phyloP scores from a whole-genome alignment of 257 asterid genomes.

The Primulina tabacum region DNA sequence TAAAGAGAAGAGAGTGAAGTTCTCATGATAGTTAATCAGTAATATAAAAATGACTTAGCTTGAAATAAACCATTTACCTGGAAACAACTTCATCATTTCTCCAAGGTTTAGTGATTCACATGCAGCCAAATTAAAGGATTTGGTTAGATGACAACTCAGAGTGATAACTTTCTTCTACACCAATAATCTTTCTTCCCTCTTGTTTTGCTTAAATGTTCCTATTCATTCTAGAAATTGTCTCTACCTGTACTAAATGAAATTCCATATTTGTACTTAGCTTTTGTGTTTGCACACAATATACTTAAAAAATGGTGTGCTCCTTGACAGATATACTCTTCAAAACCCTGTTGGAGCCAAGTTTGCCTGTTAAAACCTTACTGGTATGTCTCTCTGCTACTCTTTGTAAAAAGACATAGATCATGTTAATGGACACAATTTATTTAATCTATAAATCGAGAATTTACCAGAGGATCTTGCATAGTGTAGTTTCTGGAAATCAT shows the following conservation, averaged over 20 bases:
- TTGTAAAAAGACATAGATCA: neutral
- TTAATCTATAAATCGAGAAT: slow-evolving; percentile 9
- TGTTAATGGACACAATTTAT: slow-evolving; percentile 7
- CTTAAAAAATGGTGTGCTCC: slow-evolving; percentile 37
- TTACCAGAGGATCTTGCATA: slow-evolving; percentile 14
- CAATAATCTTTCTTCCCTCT: slow-evolving; percentile 2
- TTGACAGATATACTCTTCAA: slow-evolving; percentile 67
- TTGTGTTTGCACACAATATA: slow-evolving; percentile 17
- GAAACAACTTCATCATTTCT: no score
- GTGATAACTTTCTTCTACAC: slow-evolving; percentile 15
- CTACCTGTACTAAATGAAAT: slow-evolving; percentile 16
- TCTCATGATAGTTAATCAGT: no score
- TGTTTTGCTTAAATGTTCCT: neutral
- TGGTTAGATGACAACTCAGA: neutral
- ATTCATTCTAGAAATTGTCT: slow-evolving; percentile 20
- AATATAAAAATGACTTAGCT: no score
- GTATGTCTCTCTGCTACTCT: slow-evolving; percentile 36
- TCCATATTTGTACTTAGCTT: slow-evolving; percentile 10
- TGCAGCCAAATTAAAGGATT: neutral
- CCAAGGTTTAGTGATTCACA: neutral
- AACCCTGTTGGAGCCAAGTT: slow-evolving; percentile 57
- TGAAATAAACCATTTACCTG: no score
- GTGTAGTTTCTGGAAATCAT: slow-evolving; percentile 6
- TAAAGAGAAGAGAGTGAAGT: no score
- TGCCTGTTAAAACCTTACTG: slow-evolving; percentile 54